Base-by-base conservation (phyloP, 129 eudicot species). In the Chrysanthemum seticuspe region DNA sequence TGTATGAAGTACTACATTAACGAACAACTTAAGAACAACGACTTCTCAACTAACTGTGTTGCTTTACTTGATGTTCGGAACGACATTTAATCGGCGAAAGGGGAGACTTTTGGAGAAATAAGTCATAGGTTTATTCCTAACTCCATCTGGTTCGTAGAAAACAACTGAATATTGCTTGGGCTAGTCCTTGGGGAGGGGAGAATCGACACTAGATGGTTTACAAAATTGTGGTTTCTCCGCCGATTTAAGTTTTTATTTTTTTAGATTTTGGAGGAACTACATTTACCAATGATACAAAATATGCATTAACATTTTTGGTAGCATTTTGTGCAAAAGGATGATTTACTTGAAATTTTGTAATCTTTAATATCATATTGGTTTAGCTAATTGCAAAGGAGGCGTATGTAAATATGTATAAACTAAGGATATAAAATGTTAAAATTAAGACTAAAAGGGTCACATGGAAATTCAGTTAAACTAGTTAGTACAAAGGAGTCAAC, bases 401-500 rank as follows among this genome's bases (percentile, higher is more conserved):
- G 45, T 55, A 21, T 48, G 31, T 75, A 58, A 16, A 47, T n/a
- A 25, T 45, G 21, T 47, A 19, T 36, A 29, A 60, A 4, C 6
- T 60, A 25, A 70, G 21, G 49, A 23, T 56, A 40, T 63, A n/a
- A 52, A 13, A 1, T 36, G 62, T 50, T 10, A 60, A 50, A 1
- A 1, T 1, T 40, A 29, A 50, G 31, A 68, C 51, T n/a, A 18
- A 9, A 74, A 16, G 75, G 75, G 44, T 18, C 13, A 16, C 16
- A 58, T 7, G 48, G 75, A 59, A 76, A 31, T 50, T 76, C 13
- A 60, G 5, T 18, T 59, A 23, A 68, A 19, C n/a, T 48, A 44
- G 10, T 67, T 27, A 50, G 8, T 15, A 69, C 80, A 58, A 10
- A 48, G 0, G 45, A 76, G 75, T 76, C 75, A 76, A 76, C 70